Conservation (phyloP, 352 stramenopile genomes). For the Aphanomyces cochlioides region DNA sequence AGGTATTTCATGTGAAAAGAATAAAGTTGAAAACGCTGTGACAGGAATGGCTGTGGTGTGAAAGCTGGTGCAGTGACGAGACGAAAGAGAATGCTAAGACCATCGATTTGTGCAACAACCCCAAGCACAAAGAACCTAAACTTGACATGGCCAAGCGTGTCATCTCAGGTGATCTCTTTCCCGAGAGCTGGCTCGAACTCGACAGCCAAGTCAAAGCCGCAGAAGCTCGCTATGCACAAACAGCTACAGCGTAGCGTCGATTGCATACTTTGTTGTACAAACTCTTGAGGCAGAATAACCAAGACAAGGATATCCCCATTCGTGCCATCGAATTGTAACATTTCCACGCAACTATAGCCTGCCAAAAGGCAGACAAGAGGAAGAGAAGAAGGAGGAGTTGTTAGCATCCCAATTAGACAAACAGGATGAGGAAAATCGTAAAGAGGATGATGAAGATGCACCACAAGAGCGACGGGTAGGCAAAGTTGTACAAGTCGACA, state of each 20-base stretch:
- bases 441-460: constrained; percentile 28
- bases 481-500: constrained; percentile 35
- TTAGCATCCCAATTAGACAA: neutral
- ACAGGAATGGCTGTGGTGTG: constrained; percentile 99
- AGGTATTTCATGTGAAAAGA: constrained; percentile 26
- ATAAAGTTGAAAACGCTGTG: no score
- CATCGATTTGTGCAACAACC: constrained; percentile 99
- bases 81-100: constrained; percentile 98
- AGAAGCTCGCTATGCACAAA: constrained; percentile 33
- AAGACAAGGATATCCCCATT: no score
- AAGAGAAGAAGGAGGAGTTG: no score
- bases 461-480: constrained; percentile 26
- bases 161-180: constrained; percentile 96
- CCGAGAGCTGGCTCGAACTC: constrained; percentile 97
- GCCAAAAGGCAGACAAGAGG: no score
- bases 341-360: no score
- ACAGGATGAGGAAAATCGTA: constrained; percentile 23
- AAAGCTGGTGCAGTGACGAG: constrained; percentile 99
- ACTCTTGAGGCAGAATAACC: no score
- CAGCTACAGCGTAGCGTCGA: no score
- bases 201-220: constrained; percentile 94
- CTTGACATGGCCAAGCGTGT: constrained; percentile 99
- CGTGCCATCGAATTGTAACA: no score
- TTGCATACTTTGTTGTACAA: no score
- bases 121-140: constrained; percentile 99